These are phyloP conservation scores for Straminergon stramineum DNA, from an alignment of 225 moss, liverwort and hornwort species.

Conservation along the genomic window DNA sequence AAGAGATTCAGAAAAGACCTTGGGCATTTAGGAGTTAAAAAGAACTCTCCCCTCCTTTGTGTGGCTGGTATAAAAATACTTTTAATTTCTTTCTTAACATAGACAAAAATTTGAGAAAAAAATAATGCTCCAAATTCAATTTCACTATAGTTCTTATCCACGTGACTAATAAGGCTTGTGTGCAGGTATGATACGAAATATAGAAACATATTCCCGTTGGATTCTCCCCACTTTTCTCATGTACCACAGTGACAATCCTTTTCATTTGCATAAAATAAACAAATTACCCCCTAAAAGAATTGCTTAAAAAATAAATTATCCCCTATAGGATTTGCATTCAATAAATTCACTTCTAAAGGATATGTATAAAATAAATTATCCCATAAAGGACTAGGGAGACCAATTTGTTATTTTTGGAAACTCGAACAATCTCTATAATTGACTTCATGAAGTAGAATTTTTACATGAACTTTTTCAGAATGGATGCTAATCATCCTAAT, in stretches of 20 bases:
- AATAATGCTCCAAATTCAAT: neutral
- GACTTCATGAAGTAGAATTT: neutral
- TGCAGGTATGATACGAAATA: neutral
- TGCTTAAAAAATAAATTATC: neutral
- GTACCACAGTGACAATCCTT: neutral
- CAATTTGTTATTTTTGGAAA: neutral
- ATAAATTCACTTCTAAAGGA: neutral
- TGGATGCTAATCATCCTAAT: neutral
- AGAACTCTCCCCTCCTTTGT: neutral
- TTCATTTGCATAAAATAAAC: neutral
- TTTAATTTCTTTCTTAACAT: neutral
- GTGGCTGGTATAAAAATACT: neutral
- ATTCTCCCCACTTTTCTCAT: neutral
- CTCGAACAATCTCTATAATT: fast-evolving
- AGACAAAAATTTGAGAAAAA: neutral
- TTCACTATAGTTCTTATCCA: neutral
- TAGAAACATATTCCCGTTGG: neutral
- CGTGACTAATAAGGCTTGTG: neutral
- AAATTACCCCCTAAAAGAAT: too few species aligned
- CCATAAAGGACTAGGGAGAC: too few species aligned
- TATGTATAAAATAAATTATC: neutral
- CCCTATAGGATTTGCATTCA: neutral
- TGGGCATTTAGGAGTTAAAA: neutral
- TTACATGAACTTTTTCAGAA: neutral
- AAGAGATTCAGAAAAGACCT: too few species aligned